Evolutionary conservation across 805 yeast species (phyloP), one percentile per base, ranked within the genome.

Genomic region (Candida boleticola): DNA sequence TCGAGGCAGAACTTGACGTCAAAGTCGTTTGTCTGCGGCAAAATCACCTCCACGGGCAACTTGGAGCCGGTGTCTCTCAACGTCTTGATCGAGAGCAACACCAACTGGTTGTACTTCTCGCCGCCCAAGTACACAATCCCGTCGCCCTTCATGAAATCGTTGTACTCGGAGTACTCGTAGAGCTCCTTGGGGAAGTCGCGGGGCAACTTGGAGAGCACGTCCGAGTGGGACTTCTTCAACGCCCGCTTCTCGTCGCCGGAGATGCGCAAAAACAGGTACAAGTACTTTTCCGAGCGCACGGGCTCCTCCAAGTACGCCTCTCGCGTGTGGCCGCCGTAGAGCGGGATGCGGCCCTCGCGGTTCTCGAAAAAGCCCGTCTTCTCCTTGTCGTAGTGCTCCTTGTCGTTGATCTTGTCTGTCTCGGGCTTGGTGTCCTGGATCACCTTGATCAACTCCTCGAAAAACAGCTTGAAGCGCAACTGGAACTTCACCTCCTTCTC

Each of bases 111-210:
- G 46, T 61, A 67, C 30, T 47, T 52, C 29, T 55, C 70, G 16
- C 73, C 73, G 7, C 70, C 73, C 31, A 63, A 53, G 47, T 60
- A 61, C n/a, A 67, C 69, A 19, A 67, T 66, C 4, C 73, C 73
- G 42, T 63, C 63, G 13, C 73, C 73, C 42, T 53, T 47, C 63
- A 64, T 58, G 40, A 59, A 64, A 11, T 49, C 45, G 38, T 57
- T 58, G 40, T 44, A 56, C 40, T 48, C 48, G 31, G 55, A 55
- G 29, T 17, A 41, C n/a, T 51, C 41, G 29, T 49, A 31, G 11
- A 64, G 45, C 4, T 51, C 52, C 14, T 43, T 37, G 4, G 67
- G 66, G 40, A 54, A 51, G 1, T 46, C 45, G 5, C 31, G n/a
- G 16, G 58, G 54, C 58, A 63, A 57, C 11, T 35, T 36, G n/a